Percentiles rank a stretch among this genome's conserved stretches.
Evolutionary conservation across 306 rosid species (phyloP).

Genomic region (Vigna mungo): DNA sequence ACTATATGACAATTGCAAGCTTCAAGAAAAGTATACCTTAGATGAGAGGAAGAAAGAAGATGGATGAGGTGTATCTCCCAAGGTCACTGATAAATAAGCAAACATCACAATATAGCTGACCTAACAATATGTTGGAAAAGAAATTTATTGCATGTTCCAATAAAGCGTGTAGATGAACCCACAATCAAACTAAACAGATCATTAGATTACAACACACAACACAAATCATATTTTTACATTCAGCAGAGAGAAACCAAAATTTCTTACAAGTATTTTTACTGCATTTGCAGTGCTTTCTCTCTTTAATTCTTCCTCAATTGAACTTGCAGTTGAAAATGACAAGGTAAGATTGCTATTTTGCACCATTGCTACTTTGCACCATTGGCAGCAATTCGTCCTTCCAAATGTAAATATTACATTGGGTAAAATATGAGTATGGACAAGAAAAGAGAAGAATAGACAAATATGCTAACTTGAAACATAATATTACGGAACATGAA

Average conservation of each 20-base stretch:
- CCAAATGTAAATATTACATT: constrained; percentile 50
- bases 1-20: too few relatives aligned
- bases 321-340: constrained; percentile 90
- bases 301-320: constrained; percentile 94
- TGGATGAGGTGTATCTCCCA: too few relatives aligned
- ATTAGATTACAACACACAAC: constrained; percentile 16
- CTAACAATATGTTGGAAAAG: constrained; percentile 57
- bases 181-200: constrained; percentile 35
- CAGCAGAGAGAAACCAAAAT: constrained; percentile 26
- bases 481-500: constrained; percentile 22
- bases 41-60: too few relatives aligned
- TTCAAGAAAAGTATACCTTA: too few relatives aligned
- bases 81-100: constrained; percentile 85
- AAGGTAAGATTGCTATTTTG: constrained; percentile 80
- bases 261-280: constrained; percentile 80
- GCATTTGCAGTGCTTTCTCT: constrained; percentile 98
- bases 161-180: constrained; percentile 27
- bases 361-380: constrained; percentile 81
- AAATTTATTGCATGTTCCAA: constrained; percentile 30
- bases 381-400: constrained; percentile 90
- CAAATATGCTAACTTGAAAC: neutral
- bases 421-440: constrained; percentile 37
- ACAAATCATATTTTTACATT: constrained; percentile 31
- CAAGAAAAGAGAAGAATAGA: constrained; percentile 19
- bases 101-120: constrained; percentile 97